A percentile compares a stretch with the other conserved stretches of the same genome.
phyloP scores from a whole-genome alignment of 495 filamentous ascomycete species.

The Corynascus novoguineensis region DNA sequence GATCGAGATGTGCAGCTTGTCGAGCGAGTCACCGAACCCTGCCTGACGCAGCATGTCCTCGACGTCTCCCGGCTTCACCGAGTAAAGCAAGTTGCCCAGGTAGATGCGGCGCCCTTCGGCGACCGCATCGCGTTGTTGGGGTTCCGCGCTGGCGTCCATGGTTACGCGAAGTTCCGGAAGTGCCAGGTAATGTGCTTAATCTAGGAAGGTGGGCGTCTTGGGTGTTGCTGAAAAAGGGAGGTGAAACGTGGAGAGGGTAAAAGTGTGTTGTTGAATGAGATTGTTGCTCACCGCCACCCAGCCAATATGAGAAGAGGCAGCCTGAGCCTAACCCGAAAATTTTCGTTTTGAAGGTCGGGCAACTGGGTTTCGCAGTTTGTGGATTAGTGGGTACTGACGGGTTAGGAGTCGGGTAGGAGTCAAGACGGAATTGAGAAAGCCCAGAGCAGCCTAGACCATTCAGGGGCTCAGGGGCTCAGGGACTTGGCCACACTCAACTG shows the following conservation, averaged over 20 bases:
- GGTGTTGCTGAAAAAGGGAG: neutral
- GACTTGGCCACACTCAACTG: neutral
- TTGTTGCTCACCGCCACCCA: neutral
- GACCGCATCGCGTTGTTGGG: conserved; percentile 34
- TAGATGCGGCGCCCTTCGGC: conserved; percentile 54
- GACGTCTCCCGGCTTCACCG: conserved; percentile 56
- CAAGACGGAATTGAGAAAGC: too few relatives aligned
- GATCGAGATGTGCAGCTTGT: conserved; percentile 60
- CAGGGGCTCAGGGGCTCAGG: neutral
- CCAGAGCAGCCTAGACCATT: neutral
- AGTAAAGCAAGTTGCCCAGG: conserved; percentile 64
- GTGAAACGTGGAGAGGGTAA: neutral
- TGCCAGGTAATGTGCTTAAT: neutral
- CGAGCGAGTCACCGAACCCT: conserved; percentile 38
- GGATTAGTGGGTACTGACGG: conserved; percentile 2
- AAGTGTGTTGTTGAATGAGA: neutral
- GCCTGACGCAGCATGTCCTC: conserved; percentile 49
- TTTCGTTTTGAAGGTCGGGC: neutral
- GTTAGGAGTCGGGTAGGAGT: too few relatives aligned
- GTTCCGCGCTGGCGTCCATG: neutral
- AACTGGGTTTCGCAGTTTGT: conserved; percentile 2
- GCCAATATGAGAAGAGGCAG: neutral
- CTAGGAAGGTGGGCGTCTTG: neutral
- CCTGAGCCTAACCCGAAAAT: conserved; percentile 3
- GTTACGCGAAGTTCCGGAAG: neutral